Evolutionary conservation across 2,329 filamentous ascomycete species (phyloP), one percentile per base, ranked within the genome.

Genomic region (Cadophora gregata): DNA sequence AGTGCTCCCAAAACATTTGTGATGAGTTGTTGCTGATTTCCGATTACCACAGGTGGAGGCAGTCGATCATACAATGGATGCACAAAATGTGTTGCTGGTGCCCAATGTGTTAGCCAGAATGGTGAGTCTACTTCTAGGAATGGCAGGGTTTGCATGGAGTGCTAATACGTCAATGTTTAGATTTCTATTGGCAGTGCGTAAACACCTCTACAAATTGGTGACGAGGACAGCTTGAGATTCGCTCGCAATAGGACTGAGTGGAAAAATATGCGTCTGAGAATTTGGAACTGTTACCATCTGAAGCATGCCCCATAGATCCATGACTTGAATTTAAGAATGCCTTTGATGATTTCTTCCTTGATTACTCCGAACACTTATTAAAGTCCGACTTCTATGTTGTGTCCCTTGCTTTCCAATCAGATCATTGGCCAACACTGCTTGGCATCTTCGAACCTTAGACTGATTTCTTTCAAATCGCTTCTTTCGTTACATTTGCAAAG

Each of bases 121-220:
- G 55, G 55, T 27, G 42, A 58, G 55, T 58, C 16, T 25, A n/a
- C n/a, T n/a, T n/a, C n/a, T n/a, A n/a, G n/a, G 8, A 25, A 1
- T 19, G 2, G 19, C n/a, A n/a, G 14, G 25, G 6, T n/a, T 7
- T 19, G 25, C 19, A 29, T 19, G n/a, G 24, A 45, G 42, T 45
- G 33, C 33, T 58, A 12, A 58, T 12, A 4, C 24, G 31, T 1
- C 19, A 10, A 12, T 24, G 12, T 4, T 5, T 25, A 58, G 55
- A 58, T 16, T 58, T 25, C 21, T 58, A 42, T 10, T 58, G 55
- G 55, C 55, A 58, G 21, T 58, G 55, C 9, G 31, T 58, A 21
- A 58, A 24, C 19, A 58, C 55, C 14, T 31, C 55, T 38, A 58
- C 33, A 3, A 33, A 58, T 42, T 24, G 21, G n/a, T 36, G 21